Conservation (phyloP, 2,329 filamentous ascomycete species). For the Coleophoma cylindrospora region DNA sequence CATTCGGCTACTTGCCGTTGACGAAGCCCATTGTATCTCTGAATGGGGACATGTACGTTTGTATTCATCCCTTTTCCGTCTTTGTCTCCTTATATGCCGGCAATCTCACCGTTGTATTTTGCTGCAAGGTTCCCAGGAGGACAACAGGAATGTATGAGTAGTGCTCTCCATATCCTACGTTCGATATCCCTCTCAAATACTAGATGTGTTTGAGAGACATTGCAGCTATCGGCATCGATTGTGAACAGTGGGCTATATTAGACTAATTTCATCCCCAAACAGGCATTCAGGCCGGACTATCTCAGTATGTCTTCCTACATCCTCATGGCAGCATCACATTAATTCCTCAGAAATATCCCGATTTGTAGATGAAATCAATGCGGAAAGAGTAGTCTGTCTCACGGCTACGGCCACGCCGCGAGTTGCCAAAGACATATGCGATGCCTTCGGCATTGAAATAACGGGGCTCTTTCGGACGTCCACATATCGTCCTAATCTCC, state of each 20-base stretch:
- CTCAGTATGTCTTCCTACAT: conserved; percentile 29
- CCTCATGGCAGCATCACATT: too few species aligned
- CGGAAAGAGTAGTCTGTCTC: conserved; percentile 53
- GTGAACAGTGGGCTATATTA: too few species aligned
- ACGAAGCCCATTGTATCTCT: conserved; percentile 55
- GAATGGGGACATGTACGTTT: conserved; percentile 40
- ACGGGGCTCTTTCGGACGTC: conserved; percentile 51
- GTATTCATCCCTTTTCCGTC: too few species aligned
- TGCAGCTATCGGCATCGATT: too few species aligned
- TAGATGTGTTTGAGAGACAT: too few species aligned
- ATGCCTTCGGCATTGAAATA: conserved; percentile 43
- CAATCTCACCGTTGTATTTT: too few species aligned
- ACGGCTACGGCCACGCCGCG: conserved; percentile 54
- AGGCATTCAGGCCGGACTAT: conserved; percentile 43
- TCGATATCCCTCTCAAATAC: too few species aligned
- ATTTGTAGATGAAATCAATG: conserved; percentile 48
- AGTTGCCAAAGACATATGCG: conserved; percentile 49
- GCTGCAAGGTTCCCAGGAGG: too few species aligned
- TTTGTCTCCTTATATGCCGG: too few species aligned
- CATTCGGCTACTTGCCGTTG: conserved; percentile 50
- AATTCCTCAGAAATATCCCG: conserved; percentile 37
- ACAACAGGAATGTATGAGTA: too few species aligned
- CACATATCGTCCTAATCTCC: conserved; percentile 50
- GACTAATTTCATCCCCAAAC: too few species aligned
- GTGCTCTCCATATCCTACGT: too few species aligned